Base-by-base conservation (phyloP, 2,329 filamentous ascomycete species). In the Pseudocercospora cruenta region DNA sequence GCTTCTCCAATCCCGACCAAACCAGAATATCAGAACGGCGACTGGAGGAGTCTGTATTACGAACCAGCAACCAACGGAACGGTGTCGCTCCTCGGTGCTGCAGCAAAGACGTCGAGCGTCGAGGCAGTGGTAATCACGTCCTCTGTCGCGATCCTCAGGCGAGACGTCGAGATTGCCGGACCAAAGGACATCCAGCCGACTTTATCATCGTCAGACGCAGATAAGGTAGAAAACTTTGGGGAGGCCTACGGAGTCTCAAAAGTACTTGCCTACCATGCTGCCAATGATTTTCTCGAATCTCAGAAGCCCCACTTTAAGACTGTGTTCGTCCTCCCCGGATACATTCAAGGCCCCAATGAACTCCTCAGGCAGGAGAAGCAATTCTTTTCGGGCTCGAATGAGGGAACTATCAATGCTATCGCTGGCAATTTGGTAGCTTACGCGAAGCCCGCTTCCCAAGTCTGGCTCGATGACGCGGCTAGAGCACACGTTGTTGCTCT, bases 11-110 rank as follows among this genome's bases (percentile, higher is more conserved):
- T 76, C 59, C 69, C 70, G 4, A 21, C 19, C 10, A 57, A n/a
- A 7, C 45, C 45, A 22, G 45, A 49, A 49, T 10, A 21, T 49
- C 26, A 57, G 19, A 28, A 16, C 22, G 54, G 64, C 2, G 53
- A 75, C 58, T 63, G 63, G 24, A 54, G 69, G 62, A 60, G 70
- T 9, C 72, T 71, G 9, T 73, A 71, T 22, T 63, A 75, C 16
- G 60, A 76, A 8, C 74, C 76, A 9, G 75, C 75, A 7, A 69
- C 76, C 1, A 14, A 72, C 5, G 75, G 73, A 14, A 76, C 72
- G 5, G 66, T 66, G 2, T 59, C 64, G 4, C 68, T 77, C 1
- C 49, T 77, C 21, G 43, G 69, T 19, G 71, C 72, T 19, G 75
- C 75, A 1, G 65, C 69, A 51, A 67, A 68, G 8, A 60, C 70